Conservation (phyloP, 1,139 yeast genomes). For the Yamadazyma songkhlaensis region DNA sequence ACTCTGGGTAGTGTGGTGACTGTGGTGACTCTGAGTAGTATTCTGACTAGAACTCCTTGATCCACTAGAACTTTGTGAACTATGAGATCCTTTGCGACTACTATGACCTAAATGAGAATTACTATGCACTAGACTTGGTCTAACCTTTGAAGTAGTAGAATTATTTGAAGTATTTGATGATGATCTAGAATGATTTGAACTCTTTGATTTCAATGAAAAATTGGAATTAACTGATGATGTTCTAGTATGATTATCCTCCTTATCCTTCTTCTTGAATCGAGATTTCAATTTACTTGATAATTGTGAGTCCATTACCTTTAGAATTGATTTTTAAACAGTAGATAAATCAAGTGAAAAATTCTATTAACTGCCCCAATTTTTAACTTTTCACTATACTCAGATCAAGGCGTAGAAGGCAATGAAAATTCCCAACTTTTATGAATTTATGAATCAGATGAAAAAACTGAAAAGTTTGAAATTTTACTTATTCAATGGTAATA, state of each 20-base stretch:
- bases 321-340: too few species aligned
- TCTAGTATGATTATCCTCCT: constrained; percentile 8
- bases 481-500: background rate
- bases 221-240: constrained; percentile 9
- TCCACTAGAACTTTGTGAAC: background rate
- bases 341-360: background rate
- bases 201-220: constrained; percentile 11
- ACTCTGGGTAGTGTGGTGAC: too few species aligned
- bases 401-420: too few species aligned
- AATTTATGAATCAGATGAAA: background rate
- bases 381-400: too few species aligned
- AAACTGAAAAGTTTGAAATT: background rate
- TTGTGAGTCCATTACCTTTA: constrained; percentile 11
- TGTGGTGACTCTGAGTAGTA: background rate
- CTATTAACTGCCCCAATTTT: too few species aligned
- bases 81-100: background rate
- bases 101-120: constrained; percentile 1
- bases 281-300: constrained; percentile 9
- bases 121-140: background rate
- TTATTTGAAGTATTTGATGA: constrained; percentile 8
- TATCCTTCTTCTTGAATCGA: constrained; percentile 7
- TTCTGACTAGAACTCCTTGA: background rate
- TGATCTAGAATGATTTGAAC: constrained; percentile 9
- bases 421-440: background rate
- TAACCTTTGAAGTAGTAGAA: constrained; percentile 4